Base-by-base conservation (phyloP, 2,329 filamentous ascomycete species). In the Ophiostoma ips region DNA sequence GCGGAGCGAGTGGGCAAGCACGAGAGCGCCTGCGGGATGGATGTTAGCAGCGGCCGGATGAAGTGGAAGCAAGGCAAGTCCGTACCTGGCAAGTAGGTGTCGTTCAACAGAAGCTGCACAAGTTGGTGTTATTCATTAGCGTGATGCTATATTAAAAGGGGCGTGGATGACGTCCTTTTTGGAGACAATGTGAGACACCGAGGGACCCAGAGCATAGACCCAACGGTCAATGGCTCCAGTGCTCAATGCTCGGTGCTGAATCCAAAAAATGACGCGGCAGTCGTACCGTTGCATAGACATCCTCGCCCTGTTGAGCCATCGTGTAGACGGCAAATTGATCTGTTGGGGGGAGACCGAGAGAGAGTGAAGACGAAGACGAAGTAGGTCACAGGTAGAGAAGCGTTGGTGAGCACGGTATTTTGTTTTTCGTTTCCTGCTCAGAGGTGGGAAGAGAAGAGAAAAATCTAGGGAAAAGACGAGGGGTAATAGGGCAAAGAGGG, bases 1-100 rank as follows among this genome's bases (percentile, higher is more conserved):
- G 66, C 87, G 84, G 51, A 98, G 72, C 33, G 92, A 96, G 70
- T 96, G 89, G 54, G 88, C 89, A 56, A 98, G 80, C 44, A 98
- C 89, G 59, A 92, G 79, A 53, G 89, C 90, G 65, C 92, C 90
- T 94, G 58, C 35, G 58, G 36, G 41, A n/a, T n/a, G n/a, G n/a
- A n/a, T 47, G 34, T 50, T 40, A 50, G 48, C 30, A 19, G 2
- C 24, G 36, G 57, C 46, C 56, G 19, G 13, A 16, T 30, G 19
- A 13, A 31, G 4, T 9, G 19, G 30, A 18, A 16, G 21, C 9
- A 38, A 10, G 33, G 15, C 8, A 16, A 13, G 19, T n/a, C 11
- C 68, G 61, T 72, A 94, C 89, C 89, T 64, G 92, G 90, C 47
- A 98, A 78, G 67, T 98, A 98, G 55, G 77, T 77, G 69, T 98